These are phyloP conservation scores for Ceratocystis papillata DNA, from an alignment of 2,329 filamentous ascomycete genomes.

Conservation along the genomic window DNA sequence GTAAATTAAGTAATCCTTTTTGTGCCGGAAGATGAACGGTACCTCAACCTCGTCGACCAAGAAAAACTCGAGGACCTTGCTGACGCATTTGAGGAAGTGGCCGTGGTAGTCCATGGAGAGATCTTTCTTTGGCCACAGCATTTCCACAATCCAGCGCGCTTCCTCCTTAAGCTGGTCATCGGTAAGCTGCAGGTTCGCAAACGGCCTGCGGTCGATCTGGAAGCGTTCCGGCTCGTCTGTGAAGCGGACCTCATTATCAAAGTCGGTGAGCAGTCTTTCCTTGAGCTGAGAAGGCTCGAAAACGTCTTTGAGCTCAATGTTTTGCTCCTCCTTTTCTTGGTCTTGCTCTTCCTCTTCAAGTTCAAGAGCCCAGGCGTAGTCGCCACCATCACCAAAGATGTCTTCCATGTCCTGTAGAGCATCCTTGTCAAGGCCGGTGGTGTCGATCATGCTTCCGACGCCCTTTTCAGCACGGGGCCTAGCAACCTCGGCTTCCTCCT, in stretches of 20 bases:
- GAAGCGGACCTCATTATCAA: constrained; percentile 81
- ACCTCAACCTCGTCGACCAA: constrained; percentile 91
- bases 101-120: constrained; percentile 60
- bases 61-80: constrained; percentile 90
- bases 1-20: constrained; percentile 94
- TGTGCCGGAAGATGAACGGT: constrained; percentile 94
- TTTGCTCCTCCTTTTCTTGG: constrained; percentile 65
- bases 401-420: constrained; percentile 91
- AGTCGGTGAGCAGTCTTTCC: constrained; percentile 90
- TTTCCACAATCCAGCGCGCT: constrained; percentile 78
- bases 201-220: constrained; percentile 80
- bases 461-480: constrained; percentile 59
- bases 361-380: constrained; percentile 90
- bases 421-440: constrained; percentile 78
- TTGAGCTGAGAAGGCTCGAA: constrained; percentile 93
- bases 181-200: constrained; percentile 68
- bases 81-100: constrained; percentile 78
- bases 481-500: constrained; percentile 81
- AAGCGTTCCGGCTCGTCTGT: constrained; percentile 89
- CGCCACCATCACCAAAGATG: constrained; percentile 89
- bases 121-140: constrained; percentile 80
- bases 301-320: constrained; percentile 89
- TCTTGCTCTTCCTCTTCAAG: constrained; percentile 79
- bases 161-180: constrained; percentile 85
- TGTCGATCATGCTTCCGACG: constrained; percentile 60